Percentiles rank a stretch among this genome's conserved stretches.
Evolutionary conservation across 768 basidiomycete genomes (phyloP).

Genomic region (Lentinus brumalis): DNA sequence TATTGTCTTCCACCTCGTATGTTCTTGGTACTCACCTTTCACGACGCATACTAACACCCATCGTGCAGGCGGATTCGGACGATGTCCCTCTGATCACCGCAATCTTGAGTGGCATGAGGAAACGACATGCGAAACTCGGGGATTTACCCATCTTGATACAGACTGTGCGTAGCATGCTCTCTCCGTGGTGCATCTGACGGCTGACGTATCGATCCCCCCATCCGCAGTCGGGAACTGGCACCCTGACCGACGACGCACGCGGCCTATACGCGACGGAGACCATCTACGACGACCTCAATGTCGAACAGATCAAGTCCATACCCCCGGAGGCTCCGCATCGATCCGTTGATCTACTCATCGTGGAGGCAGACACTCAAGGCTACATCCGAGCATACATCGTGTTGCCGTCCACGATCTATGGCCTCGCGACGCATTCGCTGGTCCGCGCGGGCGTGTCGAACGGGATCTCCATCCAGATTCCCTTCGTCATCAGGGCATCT

Average conservation of each 20-base stretch:
- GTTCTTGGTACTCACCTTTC: neutral
- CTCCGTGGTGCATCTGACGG: neutral
- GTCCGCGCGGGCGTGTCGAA: conserved; percentile 55
- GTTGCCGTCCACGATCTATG: conserved; percentile 58
- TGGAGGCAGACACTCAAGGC: conserved; percentile 50
- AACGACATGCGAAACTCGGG: conserved; percentile 44
- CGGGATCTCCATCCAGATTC: conserved; percentile 50
- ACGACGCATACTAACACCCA: neutral
- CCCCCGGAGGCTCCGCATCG: conserved; percentile 50
- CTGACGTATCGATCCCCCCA: neutral
- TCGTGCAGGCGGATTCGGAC: conserved; percentile 47
- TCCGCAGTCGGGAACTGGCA: conserved; percentile 26
- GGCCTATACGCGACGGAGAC: conserved; percentile 38
- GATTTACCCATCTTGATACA: conserved; percentile 55
- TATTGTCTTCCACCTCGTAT: conserved; percentile 27
- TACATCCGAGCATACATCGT: conserved; percentile 54
- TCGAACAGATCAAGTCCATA: conserved; percentile 45
- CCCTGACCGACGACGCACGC: conserved; percentile 43
- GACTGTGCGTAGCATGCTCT: conserved; percentile 46
- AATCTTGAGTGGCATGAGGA: conserved; percentile 54
- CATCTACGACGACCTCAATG: conserved; percentile 53
- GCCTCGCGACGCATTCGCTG: conserved; percentile 56
- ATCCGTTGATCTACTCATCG: conserved; percentile 48
- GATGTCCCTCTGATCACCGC: conserved; percentile 45
- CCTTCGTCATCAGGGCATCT: conserved; percentile 43